These are phyloP conservation scores for Davidsoniella eucalypti DNA, from an alignment of 2,329 filamentous ascomycete species.

Conservation along the genomic window DNA sequence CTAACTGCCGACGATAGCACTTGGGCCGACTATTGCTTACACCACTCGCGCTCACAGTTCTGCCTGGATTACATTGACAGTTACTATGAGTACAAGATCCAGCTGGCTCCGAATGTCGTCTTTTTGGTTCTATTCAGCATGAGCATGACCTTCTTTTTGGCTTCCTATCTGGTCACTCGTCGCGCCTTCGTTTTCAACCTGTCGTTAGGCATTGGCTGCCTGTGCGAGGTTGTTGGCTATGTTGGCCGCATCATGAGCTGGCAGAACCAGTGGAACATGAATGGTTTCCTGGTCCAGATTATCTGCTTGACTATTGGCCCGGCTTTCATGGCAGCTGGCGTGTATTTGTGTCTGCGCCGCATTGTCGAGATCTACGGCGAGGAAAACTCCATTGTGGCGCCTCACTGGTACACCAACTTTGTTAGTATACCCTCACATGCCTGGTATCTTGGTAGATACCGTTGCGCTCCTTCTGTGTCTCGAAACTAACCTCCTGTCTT, in stretches of 20 bases:
- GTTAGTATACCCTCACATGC: conserved; percentile 16
- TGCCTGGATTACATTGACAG: conserved; percentile 19
- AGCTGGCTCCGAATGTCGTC: conserved; percentile 33
- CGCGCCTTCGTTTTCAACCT: conserved; percentile 33
- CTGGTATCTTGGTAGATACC: conserved; percentile 7
- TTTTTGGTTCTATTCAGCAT: conserved; percentile 35
- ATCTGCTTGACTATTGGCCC: conserved; percentile 47
- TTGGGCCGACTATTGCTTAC: conserved; percentile 17
- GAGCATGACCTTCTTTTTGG: conserved; percentile 26
- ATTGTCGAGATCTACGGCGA: conserved; percentile 32
- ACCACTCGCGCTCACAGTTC: conserved; percentile 16
- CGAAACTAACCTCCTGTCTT: conserved; percentile 15
- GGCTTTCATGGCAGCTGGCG: conserved; percentile 45
- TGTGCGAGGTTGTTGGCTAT: conserved; percentile 46
- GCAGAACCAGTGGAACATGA: conserved; percentile 38
- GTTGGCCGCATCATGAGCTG: conserved; percentile 38
- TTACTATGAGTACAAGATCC: conserved; percentile 37
- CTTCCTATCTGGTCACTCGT: conserved; percentile 26
- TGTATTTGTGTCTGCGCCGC: conserved; percentile 43
- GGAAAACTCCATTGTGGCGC: conserved; percentile 31
- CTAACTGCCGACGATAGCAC: neutral
- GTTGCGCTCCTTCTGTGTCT: conserved; percentile 17
- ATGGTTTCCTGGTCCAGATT: conserved; percentile 44
- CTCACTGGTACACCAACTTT: conserved; percentile 31
- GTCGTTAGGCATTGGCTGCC: conserved; percentile 37